Conservation (phyloP, 1,284 basidiomycete genomes). For the Marasmius sp. region DNA sequence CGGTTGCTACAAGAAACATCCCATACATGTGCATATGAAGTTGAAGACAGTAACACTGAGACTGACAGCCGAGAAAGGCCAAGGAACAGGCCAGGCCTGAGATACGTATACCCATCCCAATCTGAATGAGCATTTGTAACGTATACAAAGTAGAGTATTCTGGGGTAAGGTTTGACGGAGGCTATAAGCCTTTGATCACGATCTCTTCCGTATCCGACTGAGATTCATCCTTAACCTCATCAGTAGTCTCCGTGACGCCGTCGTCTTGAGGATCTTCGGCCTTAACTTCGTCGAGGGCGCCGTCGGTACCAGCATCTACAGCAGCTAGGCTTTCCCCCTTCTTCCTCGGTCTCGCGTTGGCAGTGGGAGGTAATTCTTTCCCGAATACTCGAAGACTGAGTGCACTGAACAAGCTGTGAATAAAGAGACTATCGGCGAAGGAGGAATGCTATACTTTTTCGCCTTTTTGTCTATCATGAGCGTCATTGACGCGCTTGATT, state of each 20-base stretch:
- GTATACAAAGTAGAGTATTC: no score
- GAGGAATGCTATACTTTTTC: constrained; percentile 62
- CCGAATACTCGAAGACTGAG: constrained; percentile 80
- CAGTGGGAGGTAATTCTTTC: constrained; percentile 51
- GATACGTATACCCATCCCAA: no score
- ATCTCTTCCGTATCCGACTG: background rate
- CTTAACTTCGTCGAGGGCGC: background rate
- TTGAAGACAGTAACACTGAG: no score
- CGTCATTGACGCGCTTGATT: constrained; percentile 80
- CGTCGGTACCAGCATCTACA: background rate
- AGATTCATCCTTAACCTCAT: background rate
- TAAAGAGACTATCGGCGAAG: background rate
- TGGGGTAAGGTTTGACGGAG: background rate
- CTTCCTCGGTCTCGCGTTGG: background rate
- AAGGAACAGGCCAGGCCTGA: no score
- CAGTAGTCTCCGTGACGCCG: background rate
- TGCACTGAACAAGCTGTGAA: constrained; percentile 43
- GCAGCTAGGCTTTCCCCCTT: background rate
- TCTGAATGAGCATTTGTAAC: no score
- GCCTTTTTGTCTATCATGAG: constrained; percentile 95
- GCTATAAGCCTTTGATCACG: background rate
- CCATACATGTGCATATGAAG: no score
- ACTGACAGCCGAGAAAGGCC: no score
- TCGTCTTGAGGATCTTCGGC: background rate
- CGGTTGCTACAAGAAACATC: no score